phyloP scores from a whole-genome alignment of 2,329 filamentous ascomycete genomes.

The Lizonia empirigonia region DNA sequence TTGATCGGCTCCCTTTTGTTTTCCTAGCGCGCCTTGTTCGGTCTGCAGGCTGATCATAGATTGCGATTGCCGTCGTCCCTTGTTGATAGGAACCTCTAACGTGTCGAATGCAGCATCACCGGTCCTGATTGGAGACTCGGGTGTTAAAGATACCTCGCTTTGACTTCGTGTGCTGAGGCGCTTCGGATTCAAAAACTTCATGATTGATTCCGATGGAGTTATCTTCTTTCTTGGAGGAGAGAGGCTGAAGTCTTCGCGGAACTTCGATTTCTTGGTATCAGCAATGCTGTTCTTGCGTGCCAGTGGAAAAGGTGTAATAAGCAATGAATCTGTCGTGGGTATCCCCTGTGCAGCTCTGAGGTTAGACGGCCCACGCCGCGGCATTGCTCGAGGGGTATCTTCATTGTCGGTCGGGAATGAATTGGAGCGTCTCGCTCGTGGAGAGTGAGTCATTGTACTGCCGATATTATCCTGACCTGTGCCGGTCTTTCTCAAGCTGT shows the following conservation, averaged over 20 bases:
- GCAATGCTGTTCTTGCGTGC: slow-evolving; percentile 39
- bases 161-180: slow-evolving; percentile 37
- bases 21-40: slow-evolving; percentile 33
- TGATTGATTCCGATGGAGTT: slow-evolving; percentile 33
- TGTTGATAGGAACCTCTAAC: slow-evolving; percentile 14
- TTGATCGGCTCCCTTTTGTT: slow-evolving; percentile 30
- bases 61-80: slow-evolving; percentile 36
- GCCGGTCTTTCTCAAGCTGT: slow-evolving; percentile 21
- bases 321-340: neutral
- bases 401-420: slow-evolving; percentile 34
- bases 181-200: slow-evolving; percentile 40
- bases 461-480: slow-evolving; percentile 16
- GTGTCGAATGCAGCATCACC: slow-evolving; percentile 33
- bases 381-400: slow-evolving; percentile 27
- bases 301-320: slow-evolving; percentile 10
- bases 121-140: slow-evolving; percentile 1
- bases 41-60: slow-evolving; percentile 39
- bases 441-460: slow-evolving; percentile 14
- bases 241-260: slow-evolving; percentile 45
- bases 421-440: slow-evolving; percentile 24
- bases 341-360: slow-evolving; percentile 6
- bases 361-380: slow-evolving; percentile 18
- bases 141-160: slow-evolving; percentile 37
- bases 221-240: slow-evolving; percentile 37
- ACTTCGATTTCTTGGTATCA: slow-evolving; percentile 42